Percentiles rank a stretch among this genome's conserved stretches.
Conservation (phyloP, 1,284 basidiomycete genomes). For the Uromyces viciae-fabae region DNA sequence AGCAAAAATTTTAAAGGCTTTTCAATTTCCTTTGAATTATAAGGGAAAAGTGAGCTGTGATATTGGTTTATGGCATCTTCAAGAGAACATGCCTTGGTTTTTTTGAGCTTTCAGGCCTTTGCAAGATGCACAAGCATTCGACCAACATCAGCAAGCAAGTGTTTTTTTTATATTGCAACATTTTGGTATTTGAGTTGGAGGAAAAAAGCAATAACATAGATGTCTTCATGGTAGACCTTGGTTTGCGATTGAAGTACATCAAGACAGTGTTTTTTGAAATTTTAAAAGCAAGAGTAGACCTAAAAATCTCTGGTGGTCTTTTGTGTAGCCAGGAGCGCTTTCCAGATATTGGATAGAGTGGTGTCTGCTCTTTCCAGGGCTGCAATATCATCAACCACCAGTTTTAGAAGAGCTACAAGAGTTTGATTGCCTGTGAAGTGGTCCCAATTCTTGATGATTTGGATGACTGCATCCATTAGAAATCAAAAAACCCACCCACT, state of each 20-base stretch:
- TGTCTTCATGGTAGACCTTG: not conserved
- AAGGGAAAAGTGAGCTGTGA: not conserved
- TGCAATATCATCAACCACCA: not conserved
- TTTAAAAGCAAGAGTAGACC: not conserved
- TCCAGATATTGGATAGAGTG: not conserved
- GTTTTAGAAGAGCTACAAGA: not conserved
- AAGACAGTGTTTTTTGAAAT: not conserved
- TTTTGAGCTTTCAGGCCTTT: not conserved
- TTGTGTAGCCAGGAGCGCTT: not conserved
- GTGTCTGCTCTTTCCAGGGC: not conserved
- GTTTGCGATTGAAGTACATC: not conserved
- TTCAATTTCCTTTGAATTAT: not conserved
- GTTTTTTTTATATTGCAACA: not conserved
- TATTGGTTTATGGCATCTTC: not conserved
- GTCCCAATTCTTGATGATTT: not conserved
- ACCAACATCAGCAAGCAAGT: not conserved
- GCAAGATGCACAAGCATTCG: not conserved
- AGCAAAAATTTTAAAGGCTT: not conserved
- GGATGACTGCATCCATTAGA: not conserved
- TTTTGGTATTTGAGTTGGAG: not conserved
- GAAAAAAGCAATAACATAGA: conserved; percentile 11
- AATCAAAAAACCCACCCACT: too few species aligned
- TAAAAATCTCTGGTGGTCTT: too few species aligned
- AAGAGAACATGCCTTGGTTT: not conserved
- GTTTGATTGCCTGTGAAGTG: conserved; percentile 12